Percentiles rank a stretch among this genome's conserved stretches.
Evolutionary conservation across 805 yeast species (phyloP).

Genomic region (Clavispora santaluciae): DNA sequence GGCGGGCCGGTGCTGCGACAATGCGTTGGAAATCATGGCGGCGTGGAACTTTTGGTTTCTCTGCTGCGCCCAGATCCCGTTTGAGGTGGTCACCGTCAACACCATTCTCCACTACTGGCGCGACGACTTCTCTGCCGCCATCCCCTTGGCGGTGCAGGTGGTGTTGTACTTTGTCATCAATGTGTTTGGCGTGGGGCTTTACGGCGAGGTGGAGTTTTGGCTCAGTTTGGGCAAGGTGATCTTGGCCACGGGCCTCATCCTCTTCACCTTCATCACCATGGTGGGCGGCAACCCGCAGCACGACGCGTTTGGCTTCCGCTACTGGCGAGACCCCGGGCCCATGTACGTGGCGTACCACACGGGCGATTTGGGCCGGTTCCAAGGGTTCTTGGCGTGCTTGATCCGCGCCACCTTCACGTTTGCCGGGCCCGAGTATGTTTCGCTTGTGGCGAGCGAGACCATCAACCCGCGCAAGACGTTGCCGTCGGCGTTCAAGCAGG

Average conservation of each 20-base stretch:
- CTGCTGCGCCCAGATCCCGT: slow-evolving; percentile 75
- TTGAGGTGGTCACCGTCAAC: slow-evolving; percentile 77
- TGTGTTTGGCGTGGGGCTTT: slow-evolving; percentile 43
- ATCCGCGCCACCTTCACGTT: slow-evolving; percentile 72
- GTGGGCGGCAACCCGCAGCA: slow-evolving; percentile 19
- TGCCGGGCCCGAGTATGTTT: slow-evolving; percentile 82
- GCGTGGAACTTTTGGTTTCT: slow-evolving; percentile 80
- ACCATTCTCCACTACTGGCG: slow-evolving; percentile 79
- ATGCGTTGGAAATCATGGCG: slow-evolving; percentile 66
- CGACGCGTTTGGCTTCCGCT: slow-evolving; percentile 17
- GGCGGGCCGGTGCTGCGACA: slow-evolving; percentile 73
- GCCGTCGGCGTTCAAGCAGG: slow-evolving; percentile 76
- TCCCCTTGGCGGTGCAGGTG: slow-evolving; percentile 60
- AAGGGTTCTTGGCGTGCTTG: slow-evolving; percentile 68
- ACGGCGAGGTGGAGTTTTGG: slow-evolving; percentile 54
- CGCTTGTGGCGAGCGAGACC: slow-evolving; percentile 84
- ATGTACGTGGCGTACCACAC: slow-evolving; percentile 19
- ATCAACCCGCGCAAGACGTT: slow-evolving; percentile 63
- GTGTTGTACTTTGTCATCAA: slow-evolving; percentile 53
- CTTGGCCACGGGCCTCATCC: slow-evolving; percentile 15
- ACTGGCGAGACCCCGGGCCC: slow-evolving; percentile 17
- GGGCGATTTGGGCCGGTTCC: slow-evolving; percentile 60
- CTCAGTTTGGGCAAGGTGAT: slow-evolving; percentile 36
- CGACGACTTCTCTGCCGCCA: slow-evolving; percentile 68
- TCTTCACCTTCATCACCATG: slow-evolving; percentile 18